Evolutionary conservation across 495 filamentous ascomycete genomes (phyloP), one percentile per base, ranked within the genome.

Genomic region (Hypoxylon perforatum): DNA sequence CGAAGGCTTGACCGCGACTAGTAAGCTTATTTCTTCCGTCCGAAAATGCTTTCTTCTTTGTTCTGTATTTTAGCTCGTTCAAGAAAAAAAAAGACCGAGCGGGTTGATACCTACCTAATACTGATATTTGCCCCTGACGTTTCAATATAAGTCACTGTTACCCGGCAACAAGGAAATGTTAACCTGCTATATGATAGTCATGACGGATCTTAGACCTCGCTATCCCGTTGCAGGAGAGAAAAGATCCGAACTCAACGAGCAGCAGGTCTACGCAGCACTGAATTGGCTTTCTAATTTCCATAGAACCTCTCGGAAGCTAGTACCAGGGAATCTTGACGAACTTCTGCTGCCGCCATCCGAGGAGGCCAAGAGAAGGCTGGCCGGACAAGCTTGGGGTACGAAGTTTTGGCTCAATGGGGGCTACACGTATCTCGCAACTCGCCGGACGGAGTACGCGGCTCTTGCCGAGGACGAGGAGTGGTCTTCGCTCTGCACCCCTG

Each of bases 371-470:
- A 65, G 70, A 38, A 63, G 67, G 22, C 28, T 35, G 21, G 36
- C 47, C 19, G 47, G 56, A 9, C 14, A 55, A 10, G n/a, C 5
- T 10, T 62, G 30, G 1, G 71, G 62, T 6, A 53, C 55, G 10
- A 71, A 73, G 33, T 58, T 84, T 1, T 84, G 81, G 81, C 53
- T 74, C 35, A 75, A 80, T 28, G 79, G 81, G 1, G 78, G 80
- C 0, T 83, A 83, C 59, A 82, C 79, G 25, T 83, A 82, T 61
- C 77, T 83, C 6, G 79, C 73, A 5, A 83, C 81, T 0, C 70
- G 81, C 9, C 62, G 69, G 1, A 63, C 63, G 5, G 81, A 84
- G 57, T 78, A 74, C 52, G 57, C 62, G 18, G 33, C 47, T 12
- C 66, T 80, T n/a, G 63, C 45, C 1, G 41, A 57, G 3, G 66